Base-by-base conservation (phyloP, 768 basidiomycete genomes). In the Pleurotus ostreatus region DNA sequence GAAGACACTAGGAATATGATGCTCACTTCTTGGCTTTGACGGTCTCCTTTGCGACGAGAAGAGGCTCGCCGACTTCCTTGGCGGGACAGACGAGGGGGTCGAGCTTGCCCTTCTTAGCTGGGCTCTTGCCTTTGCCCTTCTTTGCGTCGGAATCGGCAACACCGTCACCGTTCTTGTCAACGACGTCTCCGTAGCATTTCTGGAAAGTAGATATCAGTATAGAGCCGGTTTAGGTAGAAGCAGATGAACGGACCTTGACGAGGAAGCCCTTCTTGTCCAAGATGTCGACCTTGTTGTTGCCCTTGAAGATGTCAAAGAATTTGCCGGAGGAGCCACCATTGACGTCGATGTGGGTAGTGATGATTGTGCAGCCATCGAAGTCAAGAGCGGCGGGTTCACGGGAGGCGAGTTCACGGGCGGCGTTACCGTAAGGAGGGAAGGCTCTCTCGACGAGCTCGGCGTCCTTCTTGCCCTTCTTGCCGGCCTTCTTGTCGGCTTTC, bases 251-350 rank as follows among this genome's bases (percentile, higher is more conserved):
- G n/a, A 53, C 51, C n/a, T 53, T 41, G 18, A 53, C 16, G 37
- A 53, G 51, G 18, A 22, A n/a, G 39, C 51, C 51, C 18, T 53
- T n/a, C 18, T 30, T 39, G n/a, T 53, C 51, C 37, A 53, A 18
- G 39, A 53, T 41, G 39, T 53, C 51, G 20, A 53, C 37, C 6
- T 39, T 53, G 37, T 53, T 39, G 5, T 53, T 20, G 51, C 39
- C 51, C n/a, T 49, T 49, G 51, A 53, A 53, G 51, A 53, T n/a
- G 11, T 25, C 39, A 38, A 53, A 53, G 51, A 53, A 53, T 5
- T 53, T 53, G 51, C 51, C 51, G 6, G 37, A 4, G 9, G 51
- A 53, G 18, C 51, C 51, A 41, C 38, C 51, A 15, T 53, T 53
- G 51, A 53, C 22, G 23, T 53, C 51, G 20, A 53, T 40, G 51